A percentile compares a stretch with the other conserved stretches of the same genome.
These are phyloP conservation scores for Noccaea caerulescens DNA, from an alignment of 345 rosid species.

Conservation along the genomic window DNA sequence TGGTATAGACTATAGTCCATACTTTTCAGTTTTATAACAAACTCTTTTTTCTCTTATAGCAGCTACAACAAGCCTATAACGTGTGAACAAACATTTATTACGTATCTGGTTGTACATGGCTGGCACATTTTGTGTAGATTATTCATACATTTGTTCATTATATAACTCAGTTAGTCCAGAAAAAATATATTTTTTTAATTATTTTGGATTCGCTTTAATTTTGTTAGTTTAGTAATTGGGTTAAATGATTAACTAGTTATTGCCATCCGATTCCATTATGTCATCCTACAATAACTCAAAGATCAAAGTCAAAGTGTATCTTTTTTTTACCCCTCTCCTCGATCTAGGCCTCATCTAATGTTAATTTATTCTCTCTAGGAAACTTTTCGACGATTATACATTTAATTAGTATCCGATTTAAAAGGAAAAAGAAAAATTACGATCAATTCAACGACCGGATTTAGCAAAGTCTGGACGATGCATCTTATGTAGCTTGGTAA, in stretches of 20 bases:
- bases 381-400: slow-evolving; percentile 22
- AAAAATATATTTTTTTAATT: not conserved
- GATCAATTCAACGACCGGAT: slow-evolving; percentile 21
- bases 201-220: not conserved
- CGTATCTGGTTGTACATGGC: not conserved
- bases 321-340: not conserved
- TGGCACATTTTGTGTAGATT: slow-evolving; percentile 5
- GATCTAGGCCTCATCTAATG: not conserved
- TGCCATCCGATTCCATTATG: not conserved
- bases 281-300: not conserved
- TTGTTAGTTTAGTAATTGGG: not conserved
- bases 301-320: not conserved
- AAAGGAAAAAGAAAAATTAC: not conserved
- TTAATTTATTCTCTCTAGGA: slow-evolving; percentile 9
- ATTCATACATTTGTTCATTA: not conserved
- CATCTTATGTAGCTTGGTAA: slow-evolving; percentile 52
- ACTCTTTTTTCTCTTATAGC: no score
- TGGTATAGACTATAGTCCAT: no score
- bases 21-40: no score
- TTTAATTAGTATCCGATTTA: slow-evolving; percentile 29
- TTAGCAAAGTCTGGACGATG: slow-evolving; percentile 39
- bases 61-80: no score
- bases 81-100: no score
- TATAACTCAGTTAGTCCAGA: not conserved
- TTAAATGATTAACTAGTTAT: not conserved